Base-by-base conservation (phyloP, 306 rosid species). In the Prunus mira region DNA sequence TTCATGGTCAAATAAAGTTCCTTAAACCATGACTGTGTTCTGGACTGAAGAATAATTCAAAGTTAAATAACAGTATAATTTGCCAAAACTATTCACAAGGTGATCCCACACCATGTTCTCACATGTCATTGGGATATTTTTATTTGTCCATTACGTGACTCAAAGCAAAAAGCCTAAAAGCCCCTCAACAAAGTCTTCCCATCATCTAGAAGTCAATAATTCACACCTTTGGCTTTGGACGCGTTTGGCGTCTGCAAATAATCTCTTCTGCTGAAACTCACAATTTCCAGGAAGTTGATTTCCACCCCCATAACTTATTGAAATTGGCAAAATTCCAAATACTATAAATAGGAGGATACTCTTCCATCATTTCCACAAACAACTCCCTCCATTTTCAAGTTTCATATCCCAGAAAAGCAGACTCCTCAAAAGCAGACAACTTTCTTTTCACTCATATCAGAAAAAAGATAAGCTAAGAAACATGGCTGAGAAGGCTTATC, bases 191-290 rank as follows among this genome's bases (percentile, higher is more conserved):
- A 66, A 43, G 71, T 66, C 71, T 18, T 54, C 43, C 43, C 3
- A 69, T 69, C 62, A 18, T 69, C 74, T 51, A 69, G 46, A 69
- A 69, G 74, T 50, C 74, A 69, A 38, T 38, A 38, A 38, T 38
- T 38, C 43, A 6, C 43, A 38, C 43, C 43, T 38, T 7, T 38
- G 43, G 43, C 43, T 9, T 27, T 20, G 57, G 57, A 18, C 75
- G 22, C 75, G 50, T 71, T 52, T n/a, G 64, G 13, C 51, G 50
- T 30, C 24, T 56, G n/a, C 28, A 19, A 49, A 6, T 38, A 17
- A 28, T 70, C 9, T 51, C 7, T 28, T 49, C 41, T 18, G 17
- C 19, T 15, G 14, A 52, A 13, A 25, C 19, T 27, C 72, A 45
- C 28, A 13, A 3, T 28, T 52, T 24, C 20, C 75, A n/a, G 75